These are phyloP conservation scores for Geoglossum cookeanum DNA, from an alignment of 2,329 filamentous ascomycete genomes.

Conservation along the genomic window DNA sequence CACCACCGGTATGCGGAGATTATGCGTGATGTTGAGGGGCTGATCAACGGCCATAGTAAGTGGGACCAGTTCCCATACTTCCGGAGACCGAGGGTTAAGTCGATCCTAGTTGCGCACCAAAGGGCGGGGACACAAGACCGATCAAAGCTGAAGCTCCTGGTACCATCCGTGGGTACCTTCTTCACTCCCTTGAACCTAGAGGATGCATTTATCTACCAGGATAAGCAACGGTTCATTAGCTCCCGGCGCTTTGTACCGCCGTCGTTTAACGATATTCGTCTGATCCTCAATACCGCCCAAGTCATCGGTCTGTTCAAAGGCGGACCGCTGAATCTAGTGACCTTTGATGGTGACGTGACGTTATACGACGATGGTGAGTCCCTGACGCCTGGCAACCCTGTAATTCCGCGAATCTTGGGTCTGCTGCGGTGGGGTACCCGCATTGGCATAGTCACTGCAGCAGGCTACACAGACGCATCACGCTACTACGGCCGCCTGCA, in stretches of 20 bases:
- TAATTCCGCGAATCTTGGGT: slow-evolving; percentile 48
- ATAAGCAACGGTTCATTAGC: slow-evolving; percentile 69
- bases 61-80: slow-evolving; percentile 1
- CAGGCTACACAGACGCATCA: slow-evolving; percentile 75
- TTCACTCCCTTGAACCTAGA: slow-evolving; percentile 77
- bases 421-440: slow-evolving; percentile 62
- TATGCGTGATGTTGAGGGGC: slow-evolving; percentile 76
- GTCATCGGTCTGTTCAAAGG: slow-evolving; percentile 68
- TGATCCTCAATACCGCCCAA: slow-evolving; percentile 89
- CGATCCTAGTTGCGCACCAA: slow-evolving; percentile 46
- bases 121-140: slow-evolving; percentile 42
- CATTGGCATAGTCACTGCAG: slow-evolving; percentile 90
- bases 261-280: slow-evolving; percentile 88
- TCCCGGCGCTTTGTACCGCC: slow-evolving; percentile 83
- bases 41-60: slow-evolving; percentile 81
- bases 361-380: slow-evolving; percentile 81
- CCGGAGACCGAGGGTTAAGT: neutral
- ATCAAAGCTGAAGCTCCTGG: slow-evolving; percentile 82
- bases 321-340: slow-evolving; percentile 57
- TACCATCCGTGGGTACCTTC: slow-evolving; percentile 81
- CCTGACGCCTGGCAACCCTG: slow-evolving; percentile 54
- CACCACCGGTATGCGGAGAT: slow-evolving; percentile 87
- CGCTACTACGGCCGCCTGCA: slow-evolving; percentile 75
- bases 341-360: slow-evolving; percentile 95
- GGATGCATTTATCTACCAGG: slow-evolving; percentile 82